These are phyloP conservation scores for Coemansia pectinata DNA, from an alignment of 192 early-diverging fungal species.

Conservation along the genomic window DNA sequence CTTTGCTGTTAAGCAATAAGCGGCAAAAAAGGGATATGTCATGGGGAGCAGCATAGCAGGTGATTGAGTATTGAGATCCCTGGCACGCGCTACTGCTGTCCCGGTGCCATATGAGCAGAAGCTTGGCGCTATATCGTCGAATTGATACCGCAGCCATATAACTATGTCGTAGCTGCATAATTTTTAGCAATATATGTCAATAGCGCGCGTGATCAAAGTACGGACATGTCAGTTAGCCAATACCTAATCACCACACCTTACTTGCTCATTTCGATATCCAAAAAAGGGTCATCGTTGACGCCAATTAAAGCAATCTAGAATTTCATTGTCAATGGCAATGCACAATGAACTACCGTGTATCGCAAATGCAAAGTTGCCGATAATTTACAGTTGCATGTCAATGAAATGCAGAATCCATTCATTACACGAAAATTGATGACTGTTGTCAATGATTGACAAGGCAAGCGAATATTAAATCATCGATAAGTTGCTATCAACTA, in stretches of 20 bases:
- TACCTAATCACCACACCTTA: background rate
- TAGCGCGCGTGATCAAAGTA: background rate
- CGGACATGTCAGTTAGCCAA: background rate
- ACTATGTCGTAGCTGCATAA: background rate
- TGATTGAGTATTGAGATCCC: conserved; percentile 1
- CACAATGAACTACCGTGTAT: background rate
- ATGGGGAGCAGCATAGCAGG: background rate
- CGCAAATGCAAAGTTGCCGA: background rate
- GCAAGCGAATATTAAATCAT: background rate
- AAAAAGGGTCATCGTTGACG: background rate
- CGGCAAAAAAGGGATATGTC: background rate
- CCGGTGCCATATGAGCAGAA: background rate
- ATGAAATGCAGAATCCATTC: background rate
- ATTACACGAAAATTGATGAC: background rate
- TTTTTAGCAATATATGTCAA: background rate
- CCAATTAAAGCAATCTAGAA: background rate
- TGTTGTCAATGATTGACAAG: background rate
- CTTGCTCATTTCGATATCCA: background rate
- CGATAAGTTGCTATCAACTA: background rate
- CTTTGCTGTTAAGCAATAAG: too few relatives aligned
- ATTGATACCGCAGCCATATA: background rate
- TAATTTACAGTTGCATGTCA: background rate
- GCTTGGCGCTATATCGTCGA: background rate
- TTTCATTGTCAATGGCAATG: background rate
- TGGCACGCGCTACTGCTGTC: conserved; percentile 1